These are phyloP conservation scores for Fusarium brachygibbosum DNA, from an alignment of 2,329 filamentous ascomycete genomes.

Conservation along the genomic window DNA sequence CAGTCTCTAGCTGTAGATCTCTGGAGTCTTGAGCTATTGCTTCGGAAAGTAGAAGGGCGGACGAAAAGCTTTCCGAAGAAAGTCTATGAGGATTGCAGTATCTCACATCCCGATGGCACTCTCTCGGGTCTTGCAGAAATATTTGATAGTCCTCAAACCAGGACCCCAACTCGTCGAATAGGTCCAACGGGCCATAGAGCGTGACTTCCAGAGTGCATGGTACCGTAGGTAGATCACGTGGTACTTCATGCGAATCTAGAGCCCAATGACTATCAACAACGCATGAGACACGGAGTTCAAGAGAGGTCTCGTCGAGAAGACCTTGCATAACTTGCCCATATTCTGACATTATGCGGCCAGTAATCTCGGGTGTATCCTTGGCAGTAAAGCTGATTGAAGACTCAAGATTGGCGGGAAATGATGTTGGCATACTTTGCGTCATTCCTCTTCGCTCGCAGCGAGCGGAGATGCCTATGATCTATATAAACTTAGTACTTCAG, in stretches of 20 bases:
- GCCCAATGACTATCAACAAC: not conserved
- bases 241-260: not conserved
- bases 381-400: slow-evolving; percentile 9
- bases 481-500: not conserved
- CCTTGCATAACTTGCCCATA: slow-evolving; percentile 30
- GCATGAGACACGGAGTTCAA: slow-evolving; percentile 13
- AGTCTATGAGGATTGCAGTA: slow-evolving; percentile 57
- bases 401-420: slow-evolving; percentile 5
- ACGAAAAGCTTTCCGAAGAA: slow-evolving; percentile 23
- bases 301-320: slow-evolving; percentile 25
- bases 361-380: not conserved
- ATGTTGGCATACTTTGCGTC: not conserved
- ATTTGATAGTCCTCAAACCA: slow-evolving; percentile 52
- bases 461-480: slow-evolving; percentile 21
- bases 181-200: slow-evolving; percentile 49
- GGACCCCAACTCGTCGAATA: slow-evolving; percentile 49
- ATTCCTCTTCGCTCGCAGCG: not conserved
- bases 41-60: slow-evolving; percentile 8
- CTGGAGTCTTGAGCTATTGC: not conserved
- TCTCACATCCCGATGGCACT: slow-evolving; percentile 45
- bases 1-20: slow-evolving; percentile 6
- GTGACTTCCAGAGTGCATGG: slow-evolving; percentile 41
- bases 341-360: slow-evolving; percentile 6
- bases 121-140: slow-evolving; percentile 54
- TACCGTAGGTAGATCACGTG: rapidly evolving